Evolutionary conservation across 805 yeast genomes (phyloP).

Genomic region (Saccharomyces paradoxus): DNA sequence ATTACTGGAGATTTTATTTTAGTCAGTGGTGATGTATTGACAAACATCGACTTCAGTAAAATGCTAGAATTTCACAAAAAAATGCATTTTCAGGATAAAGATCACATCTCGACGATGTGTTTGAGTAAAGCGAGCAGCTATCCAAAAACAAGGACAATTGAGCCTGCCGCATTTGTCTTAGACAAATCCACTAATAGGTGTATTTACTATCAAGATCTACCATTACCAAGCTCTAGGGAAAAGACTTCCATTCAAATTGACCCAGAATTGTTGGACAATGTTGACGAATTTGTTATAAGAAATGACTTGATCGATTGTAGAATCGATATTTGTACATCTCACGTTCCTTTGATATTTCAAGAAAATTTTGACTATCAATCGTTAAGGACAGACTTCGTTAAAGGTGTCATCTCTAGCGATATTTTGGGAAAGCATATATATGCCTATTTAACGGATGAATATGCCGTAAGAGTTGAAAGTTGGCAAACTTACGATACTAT

Average conservation of each 20-base stretch:
- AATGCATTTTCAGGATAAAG: constrained; percentile 68
- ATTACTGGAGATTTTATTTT: constrained; percentile 84
- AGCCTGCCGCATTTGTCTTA: constrained; percentile 77
- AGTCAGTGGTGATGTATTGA: constrained; percentile 91
- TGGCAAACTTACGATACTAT: constrained; percentile 90
- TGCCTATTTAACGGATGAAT: constrained; percentile 74
- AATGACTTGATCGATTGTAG: constrained; percentile 95
- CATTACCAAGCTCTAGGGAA: constrained; percentile 41
- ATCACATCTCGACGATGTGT: constrained; percentile 92
- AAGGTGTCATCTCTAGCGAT: constrained; percentile 85
- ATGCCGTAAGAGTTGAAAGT: constrained; percentile 92
- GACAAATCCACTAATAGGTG: constrained; percentile 71
- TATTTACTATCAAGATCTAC: constrained; percentile 73
- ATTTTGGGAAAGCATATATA: constrained; percentile 84
- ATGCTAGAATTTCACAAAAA: constrained; percentile 66
- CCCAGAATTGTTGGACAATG: constrained; percentile 69
- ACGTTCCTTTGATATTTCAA: constrained; percentile 89
- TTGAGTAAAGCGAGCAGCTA: constrained; percentile 74
- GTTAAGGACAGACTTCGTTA: constrained; percentile 78
- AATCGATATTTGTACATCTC: constrained; percentile 90
- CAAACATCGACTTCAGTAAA: constrained; percentile 73
- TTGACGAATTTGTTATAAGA: constrained; percentile 69
- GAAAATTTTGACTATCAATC: constrained; percentile 93
- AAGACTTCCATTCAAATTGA: constrained; percentile 56
- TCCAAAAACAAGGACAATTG: constrained; percentile 78